Percentiles rank a stretch among this genome's conserved stretches.
Evolutionary conservation across 2,329 filamentous ascomycete genomes (phyloP).

Genomic region (Cladophialophora yegresii): DNA sequence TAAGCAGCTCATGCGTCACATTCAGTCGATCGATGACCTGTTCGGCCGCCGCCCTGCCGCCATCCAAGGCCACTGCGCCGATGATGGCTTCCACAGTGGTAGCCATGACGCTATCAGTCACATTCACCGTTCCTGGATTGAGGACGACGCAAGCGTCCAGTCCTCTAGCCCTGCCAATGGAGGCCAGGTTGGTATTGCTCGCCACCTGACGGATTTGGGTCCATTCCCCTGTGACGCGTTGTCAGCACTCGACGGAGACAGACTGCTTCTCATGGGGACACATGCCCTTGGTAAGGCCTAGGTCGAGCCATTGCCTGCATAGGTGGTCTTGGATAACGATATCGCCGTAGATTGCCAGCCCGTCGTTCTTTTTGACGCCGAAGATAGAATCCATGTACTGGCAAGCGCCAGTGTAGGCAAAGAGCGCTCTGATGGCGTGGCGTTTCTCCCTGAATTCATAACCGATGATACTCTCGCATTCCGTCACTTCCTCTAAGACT

Average conservation of each 20-base stretch:
- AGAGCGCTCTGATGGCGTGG: background rate
- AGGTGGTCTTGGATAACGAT: background rate
- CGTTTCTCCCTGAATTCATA: background rate
- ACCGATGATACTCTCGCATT: background rate
- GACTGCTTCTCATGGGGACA: background rate
- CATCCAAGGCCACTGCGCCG: background rate
- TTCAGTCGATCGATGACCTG: background rate
- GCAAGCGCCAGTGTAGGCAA: background rate
- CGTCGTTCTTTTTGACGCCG: background rate
- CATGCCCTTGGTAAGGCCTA: background rate
- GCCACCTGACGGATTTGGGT: background rate
- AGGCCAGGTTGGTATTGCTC: background rate
- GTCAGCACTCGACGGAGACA: background rate
- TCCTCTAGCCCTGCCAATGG: background rate
- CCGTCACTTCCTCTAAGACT: background rate
- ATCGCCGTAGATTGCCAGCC: background rate
- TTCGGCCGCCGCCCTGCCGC: background rate
- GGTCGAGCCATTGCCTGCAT: background rate
- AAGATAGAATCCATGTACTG: background rate
- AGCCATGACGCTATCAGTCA: background rate
- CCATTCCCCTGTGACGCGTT: background rate
- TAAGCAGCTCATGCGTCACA: background rate
- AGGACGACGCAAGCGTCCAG: background rate
- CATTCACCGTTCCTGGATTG: background rate
- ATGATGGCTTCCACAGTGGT: background rate